Base-by-base conservation (phyloP, 2,329 filamentous ascomycete species). In the Epichloe festucae region DNA sequence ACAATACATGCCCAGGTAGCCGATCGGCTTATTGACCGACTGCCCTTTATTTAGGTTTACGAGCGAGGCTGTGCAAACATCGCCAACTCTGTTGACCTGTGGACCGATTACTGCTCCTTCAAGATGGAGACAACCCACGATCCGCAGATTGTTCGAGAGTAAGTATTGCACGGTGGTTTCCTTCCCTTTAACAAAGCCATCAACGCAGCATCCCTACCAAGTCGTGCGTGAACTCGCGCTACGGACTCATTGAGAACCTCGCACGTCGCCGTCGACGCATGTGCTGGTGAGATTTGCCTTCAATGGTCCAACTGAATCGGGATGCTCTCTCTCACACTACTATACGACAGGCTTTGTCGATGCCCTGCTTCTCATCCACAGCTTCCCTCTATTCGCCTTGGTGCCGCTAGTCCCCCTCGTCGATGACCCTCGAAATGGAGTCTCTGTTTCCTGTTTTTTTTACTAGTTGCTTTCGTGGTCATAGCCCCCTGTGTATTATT, bases 71-170 rank as follows among this genome's bases (percentile, higher is more conserved):
- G 95, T 62, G 89, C 90, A 43, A 93, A 89, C 70, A 89, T 97
- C 63, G 85, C 86, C 52, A 89, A 87, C 65, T 97, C 91, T 38
- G 90, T 96, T 62, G 93, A 98, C 67, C 76, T 98, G 54, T 98
- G 93, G 93, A 87, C 89, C 50, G 90, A 95, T 63, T 98, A 96
- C 73, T 97, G 91, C 74, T 81, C 84, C 63, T 97, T 97, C 81
- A 97, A 97, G 70, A 89, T 93, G 73, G 89, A 97, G 67, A 97
- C 93, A 53, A 93, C 87, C 60, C 93, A 98, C 72, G 89, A 95
- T 66, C 80, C 88, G 62, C 87, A 94, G 67, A 79, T 94, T 70
- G 94, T 96, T 74, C 85, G 93, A 95, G 93, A 97, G 93, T 98
- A 95, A 97, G 93, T 97, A 79, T 74, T 71, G 56, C 58, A 60